Base-by-base conservation (phyloP, 1,284 basidiomycete species). In the Austroboletus olivaceoglutinosus region DNA sequence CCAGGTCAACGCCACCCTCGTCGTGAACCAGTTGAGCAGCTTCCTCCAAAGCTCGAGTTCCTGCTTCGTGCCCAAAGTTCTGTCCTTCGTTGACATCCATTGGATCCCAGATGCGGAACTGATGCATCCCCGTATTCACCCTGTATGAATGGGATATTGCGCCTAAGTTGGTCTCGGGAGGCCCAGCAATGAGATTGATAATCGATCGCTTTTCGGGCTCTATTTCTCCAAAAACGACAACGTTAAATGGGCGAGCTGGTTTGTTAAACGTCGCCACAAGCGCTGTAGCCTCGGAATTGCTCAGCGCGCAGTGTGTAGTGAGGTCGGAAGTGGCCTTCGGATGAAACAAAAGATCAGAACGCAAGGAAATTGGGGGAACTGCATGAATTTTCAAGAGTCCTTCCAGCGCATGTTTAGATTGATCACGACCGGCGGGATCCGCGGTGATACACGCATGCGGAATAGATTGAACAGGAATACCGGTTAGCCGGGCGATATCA, bases 1-100 rank as follows among this genome's bases (percentile, higher is more conserved):
- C n/a, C n/a, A 72, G 36, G 60, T 54, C 61, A 16, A 72, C 40
- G 8, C 64, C 62, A 5, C 48, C 59, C 2, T 31, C n/a, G 18
- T 25, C 5, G 3, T 21, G 51, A 27, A 57, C 27, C 19, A 57
- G 45, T 4, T 16, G 18, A 8, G 11, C 30, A 1, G 46, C 46
- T n/a, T 23, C 42, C 27, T 37, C 2, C 2, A 33, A 19, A 9
- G 53, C 47, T 2, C 43, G 12, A 29, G 10, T 23, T 34, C n/a
- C n/a, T 15, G 16, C 19, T 5, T 15, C 11, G 13, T 42, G 21
- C 6, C 37, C 29, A 2, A n/a, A 30, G 15, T 36, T 21, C 13
- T 25, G 8, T 5, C 25, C 10, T 15, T 31, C 22, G 11, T 47
- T 46, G 45, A 50, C 36, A 27, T 47, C 53, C 9, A 52, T 58